Evolutionary conservation across 192 early-diverging fungal species (phyloP).

Genomic region (Spizellomyces punctatus): DNA sequence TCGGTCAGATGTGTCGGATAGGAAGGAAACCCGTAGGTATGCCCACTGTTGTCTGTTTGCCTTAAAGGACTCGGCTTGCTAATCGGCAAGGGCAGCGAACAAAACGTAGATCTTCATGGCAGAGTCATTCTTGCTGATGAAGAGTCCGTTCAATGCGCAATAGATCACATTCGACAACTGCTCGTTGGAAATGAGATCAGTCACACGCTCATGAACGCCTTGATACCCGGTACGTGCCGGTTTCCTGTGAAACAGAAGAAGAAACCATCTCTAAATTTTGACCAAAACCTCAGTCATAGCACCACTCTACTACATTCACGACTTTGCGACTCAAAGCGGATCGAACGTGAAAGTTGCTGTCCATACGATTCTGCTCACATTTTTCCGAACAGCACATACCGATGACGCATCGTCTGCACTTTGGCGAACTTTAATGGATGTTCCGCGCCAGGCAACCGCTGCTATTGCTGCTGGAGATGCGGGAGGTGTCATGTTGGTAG

Average conservation of each 20-base stretch:
- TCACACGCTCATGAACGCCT: no score
- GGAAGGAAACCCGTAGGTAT: background rate
- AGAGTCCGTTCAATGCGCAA: background rate
- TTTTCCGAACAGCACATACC: conserved; percentile 13
- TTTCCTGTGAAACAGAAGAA: no score
- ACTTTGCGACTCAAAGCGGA: conserved; percentile 18
- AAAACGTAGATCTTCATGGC: conserved; percentile 29
- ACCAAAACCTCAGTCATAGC: conserved; percentile 36
- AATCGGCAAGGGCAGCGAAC: background rate
- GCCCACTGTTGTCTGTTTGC: background rate
- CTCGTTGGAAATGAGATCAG: conserved; percentile 6
- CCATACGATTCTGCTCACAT: conserved; percentile 25
- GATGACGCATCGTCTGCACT: conserved; percentile 3
- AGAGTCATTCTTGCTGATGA: conserved; percentile 27
- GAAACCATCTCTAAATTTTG: background rate
- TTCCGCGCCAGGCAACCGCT: conserved; percentile 7
- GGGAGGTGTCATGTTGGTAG: conserved; percentile 28
- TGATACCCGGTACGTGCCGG: no score
- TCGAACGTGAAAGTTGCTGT: conserved; percentile 5
- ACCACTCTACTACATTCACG: conserved; percentile 44
- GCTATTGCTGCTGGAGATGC: conserved; percentile 9
- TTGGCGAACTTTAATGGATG: conserved; percentile 17
- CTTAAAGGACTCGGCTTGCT: background rate
- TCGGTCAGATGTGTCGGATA: background rate
- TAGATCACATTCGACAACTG: conserved; percentile 3